Evolutionary conservation across 2,329 filamentous ascomycete species (phyloP).

Genomic region (Diaporthe vexans): DNA sequence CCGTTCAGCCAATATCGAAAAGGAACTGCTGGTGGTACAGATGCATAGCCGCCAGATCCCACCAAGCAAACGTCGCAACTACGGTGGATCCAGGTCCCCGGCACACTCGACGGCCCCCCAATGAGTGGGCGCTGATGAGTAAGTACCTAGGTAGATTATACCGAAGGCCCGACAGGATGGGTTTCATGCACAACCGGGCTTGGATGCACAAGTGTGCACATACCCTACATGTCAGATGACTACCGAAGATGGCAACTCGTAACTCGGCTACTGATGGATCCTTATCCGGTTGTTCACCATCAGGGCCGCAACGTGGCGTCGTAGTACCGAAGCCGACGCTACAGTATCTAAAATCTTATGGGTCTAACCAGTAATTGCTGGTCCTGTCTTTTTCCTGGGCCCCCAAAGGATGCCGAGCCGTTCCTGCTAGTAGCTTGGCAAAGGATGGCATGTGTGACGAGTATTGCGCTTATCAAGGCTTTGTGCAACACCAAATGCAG

Average conservation of each 20-base stretch:
- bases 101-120: too few relatives aligned
- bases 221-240: background rate
- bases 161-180: background rate
- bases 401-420: background rate
- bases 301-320: background rate
- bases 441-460: background rate
- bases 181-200: background rate
- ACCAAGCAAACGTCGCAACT: background rate
- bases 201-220: background rate
- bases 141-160: background rate
- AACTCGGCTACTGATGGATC: conserved; percentile 7
- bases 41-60: background rate
- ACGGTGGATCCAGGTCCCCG: background rate
- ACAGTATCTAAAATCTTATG: background rate
- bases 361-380: background rate
- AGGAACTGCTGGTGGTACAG: background rate
- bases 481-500: background rate
- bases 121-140: too few relatives aligned
- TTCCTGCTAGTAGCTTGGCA: background rate
- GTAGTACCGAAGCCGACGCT: background rate
- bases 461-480: background rate
- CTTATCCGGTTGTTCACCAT: background rate
- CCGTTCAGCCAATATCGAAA: background rate
- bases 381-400: background rate
- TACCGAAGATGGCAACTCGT: background rate